Base-by-base conservation (phyloP, 2,329 filamentous ascomycete genomes). In the Botrytis porri region DNA sequence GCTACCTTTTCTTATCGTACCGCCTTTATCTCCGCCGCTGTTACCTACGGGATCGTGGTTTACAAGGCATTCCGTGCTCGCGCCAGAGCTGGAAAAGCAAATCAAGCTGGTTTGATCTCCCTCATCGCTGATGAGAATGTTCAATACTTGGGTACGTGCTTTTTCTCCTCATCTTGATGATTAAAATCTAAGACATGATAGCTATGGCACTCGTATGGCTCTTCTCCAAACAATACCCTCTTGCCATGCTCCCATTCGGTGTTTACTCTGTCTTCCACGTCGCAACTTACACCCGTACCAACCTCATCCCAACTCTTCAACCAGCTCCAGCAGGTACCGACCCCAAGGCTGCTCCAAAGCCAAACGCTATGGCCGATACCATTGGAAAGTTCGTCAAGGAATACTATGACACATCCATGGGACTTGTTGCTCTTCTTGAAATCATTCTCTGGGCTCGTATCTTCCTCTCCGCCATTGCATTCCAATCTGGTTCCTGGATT, bases 261-360 rank as follows among this genome's bases (percentile, higher is more conserved):
- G 93, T 99, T 83, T 99, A 98, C 89, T 98, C 95, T 74, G 84
- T 98, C 83, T 99, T 99, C 90, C 96, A 99, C 85, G 94, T 98
- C 78, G 93, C 95, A 75, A 98, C 96, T 77, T 99, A 99, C 85
- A 93, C 93, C 77, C 94, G 96, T 83, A 92, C 93, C 82, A 97
- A 97, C 85, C 85, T 99, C 77, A 92, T 99, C 79, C 96, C 96
- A 75, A 94, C 93, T 76, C 81, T 99, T 79, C 87, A 92, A 80
- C 93, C 94, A 25, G 87, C 90, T 74, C 85, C 87, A 77, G 82
- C 85, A 76, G 80, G 85, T 75, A 85, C 88, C 74, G 85, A 84
- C 75, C 85, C 87, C 74, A 92, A 89, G 84, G 85, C 86, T 48
- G 87, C 87, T 75, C 82, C 81, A 74, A 79, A 79, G 75, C 82